Evolutionary conservation across 2,329 filamentous ascomycete species (phyloP).

Genomic region (Aspergillus puulaauensis): DNA sequence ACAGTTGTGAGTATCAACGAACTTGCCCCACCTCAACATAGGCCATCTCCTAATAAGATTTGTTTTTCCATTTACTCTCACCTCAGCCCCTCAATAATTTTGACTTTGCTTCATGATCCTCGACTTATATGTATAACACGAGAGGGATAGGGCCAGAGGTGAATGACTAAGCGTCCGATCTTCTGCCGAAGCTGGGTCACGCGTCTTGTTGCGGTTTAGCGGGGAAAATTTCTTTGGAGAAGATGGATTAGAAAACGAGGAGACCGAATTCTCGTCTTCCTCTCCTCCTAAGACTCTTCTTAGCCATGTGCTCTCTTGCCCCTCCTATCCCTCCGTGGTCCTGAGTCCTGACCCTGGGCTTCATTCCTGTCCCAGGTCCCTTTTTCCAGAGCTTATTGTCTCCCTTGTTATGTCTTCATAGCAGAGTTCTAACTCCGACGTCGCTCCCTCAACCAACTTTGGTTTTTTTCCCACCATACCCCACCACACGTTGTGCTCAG

Average conservation of each 20-base stretch:
- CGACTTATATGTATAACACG: too few relatives aligned
- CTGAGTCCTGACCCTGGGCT: slow-evolving; percentile 19
- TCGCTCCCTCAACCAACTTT: slow-evolving; percentile 9
- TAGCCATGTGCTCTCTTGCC: slow-evolving; percentile 23
- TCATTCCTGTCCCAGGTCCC: slow-evolving; percentile 8
- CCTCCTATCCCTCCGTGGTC: slow-evolving; percentile 24
- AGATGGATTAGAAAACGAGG: slow-evolving; percentile 15
- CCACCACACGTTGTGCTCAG: slow-evolving; percentile 19
- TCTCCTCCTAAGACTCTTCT: slow-evolving; percentile 23
- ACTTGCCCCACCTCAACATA: too few relatives aligned
- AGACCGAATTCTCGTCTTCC: slow-evolving; percentile 12
- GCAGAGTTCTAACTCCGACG: slow-evolving; percentile 8
- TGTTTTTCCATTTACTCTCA: neutral
- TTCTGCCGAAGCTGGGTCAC: slow-evolving; percentile 3
- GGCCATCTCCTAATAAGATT: too few relatives aligned
- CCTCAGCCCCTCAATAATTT: too few relatives aligned
- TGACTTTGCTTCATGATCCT: too few relatives aligned
- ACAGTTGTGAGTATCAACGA: too few relatives aligned
- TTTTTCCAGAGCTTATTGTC: slow-evolving; percentile 8
- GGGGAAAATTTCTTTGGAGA: slow-evolving; percentile 22
- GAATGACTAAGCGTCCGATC: slow-evolving; percentile 5
- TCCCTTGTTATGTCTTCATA: slow-evolving; percentile 23
- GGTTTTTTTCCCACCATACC: slow-evolving; percentile 15
- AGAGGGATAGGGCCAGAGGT: neutral
- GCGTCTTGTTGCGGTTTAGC: slow-evolving; percentile 18